Base-by-base conservation (phyloP, 2,329 filamentous ascomycete species). In the Cladosporium velox region DNA sequence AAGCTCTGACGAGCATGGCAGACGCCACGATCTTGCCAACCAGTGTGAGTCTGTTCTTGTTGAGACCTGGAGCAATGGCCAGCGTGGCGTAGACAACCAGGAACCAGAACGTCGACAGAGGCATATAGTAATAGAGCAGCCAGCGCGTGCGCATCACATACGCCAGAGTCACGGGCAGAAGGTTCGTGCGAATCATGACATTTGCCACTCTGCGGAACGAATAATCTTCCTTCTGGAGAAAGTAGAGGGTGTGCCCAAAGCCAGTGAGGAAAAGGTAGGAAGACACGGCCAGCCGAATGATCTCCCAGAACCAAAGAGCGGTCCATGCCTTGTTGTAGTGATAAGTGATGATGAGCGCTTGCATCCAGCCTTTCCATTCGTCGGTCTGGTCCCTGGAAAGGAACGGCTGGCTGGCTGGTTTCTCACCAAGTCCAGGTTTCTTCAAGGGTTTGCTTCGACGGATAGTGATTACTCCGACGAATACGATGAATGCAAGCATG, bases 281-380 rank as follows among this genome's bases (percentile, higher is more conserved):
- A 1, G 86, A 82, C 7, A 87, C 79, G 28, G 85, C 77, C 4
- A 88, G 73, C 18, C 85, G 83, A 14, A 86, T 77, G 61, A 86
- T 76, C 70, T 86, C 81, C 75, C 88, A 87, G 35, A 87, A 80
- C 72, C 82, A 82, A 4, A 86, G 74, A 2, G 77, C 72, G 67
- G 79, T 78, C 7, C 82, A 85, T 30, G 82, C 84, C 24, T 84
- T 81, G 38, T 85, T 85, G 74, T 86, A 89, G 67, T 87, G 84
- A 70, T 87, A 89, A 14, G 86, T 77, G 21, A 88, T 76, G 52
- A 86, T 78, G 21, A 82, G 75, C 15, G 81, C 79, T 69, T 89
- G 87, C 85, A 90, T 87, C 81, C 86, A 85, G 2, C 88, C 88
- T 76, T 89, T 90, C 83, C 87, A 88, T 73, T 90, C 88, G 67